Conservation (phyloP, 305 asterid species). For the Solanum hybrid region DNA sequence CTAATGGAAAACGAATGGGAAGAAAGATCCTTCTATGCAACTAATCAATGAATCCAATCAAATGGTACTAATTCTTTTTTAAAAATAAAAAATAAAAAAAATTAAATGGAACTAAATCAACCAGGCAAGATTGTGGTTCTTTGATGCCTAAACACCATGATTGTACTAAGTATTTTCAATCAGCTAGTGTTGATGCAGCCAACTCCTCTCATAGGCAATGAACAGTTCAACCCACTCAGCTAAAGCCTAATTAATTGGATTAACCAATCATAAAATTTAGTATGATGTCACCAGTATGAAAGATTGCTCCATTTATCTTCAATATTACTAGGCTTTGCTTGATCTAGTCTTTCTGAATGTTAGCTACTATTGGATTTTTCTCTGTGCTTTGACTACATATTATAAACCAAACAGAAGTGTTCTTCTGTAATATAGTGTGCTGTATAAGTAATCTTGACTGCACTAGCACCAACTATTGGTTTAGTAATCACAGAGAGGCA, state of each 20-base stretch:
- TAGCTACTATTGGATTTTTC: neutral
- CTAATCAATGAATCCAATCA: neutral
- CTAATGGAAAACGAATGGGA: neutral
- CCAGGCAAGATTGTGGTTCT: neutral
- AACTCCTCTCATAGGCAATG: neutral
- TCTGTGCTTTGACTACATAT: neutral
- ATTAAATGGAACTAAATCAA: neutral
- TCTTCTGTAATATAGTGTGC: neutral
- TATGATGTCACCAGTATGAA: neutral
- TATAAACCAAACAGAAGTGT: neutral
- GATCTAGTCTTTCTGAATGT: neutral
- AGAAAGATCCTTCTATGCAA: neutral
- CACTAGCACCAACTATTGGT: neutral
- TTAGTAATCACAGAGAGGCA: neutral
- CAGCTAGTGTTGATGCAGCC: neutral
- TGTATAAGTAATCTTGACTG: neutral
- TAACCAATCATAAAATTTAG: neutral
- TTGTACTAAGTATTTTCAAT: neutral
- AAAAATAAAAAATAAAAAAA: too few relatives aligned
- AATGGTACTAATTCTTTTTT: neutral
- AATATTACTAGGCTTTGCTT: neutral
- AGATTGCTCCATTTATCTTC: neutral
- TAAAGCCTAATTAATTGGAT: neutral
- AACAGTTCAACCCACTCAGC: neutral
- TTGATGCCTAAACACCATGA: neutral